A percentile compares a stretch with the other conserved stretches of the same genome.
phyloP scores from a whole-genome alignment of 1,284 basidiomycete species.

The Fereydounia khargensis region DNA sequence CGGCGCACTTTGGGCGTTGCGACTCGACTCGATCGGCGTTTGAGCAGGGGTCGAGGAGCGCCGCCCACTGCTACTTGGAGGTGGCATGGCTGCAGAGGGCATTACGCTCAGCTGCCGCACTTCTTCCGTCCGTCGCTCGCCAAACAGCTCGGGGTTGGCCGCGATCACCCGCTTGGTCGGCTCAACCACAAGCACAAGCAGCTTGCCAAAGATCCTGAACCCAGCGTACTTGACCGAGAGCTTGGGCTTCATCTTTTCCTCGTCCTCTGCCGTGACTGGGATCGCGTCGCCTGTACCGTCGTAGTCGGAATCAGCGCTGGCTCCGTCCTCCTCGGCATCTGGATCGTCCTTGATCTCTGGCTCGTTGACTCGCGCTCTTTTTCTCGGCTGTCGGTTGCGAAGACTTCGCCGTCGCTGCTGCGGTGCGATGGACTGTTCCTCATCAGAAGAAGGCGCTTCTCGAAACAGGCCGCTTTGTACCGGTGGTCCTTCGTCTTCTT shows the following conservation, averaged over 20 bases:
- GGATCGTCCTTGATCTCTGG: slow-evolving; percentile 24
- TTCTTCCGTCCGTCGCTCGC: slow-evolving; percentile 17
- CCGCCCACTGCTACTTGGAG: slow-evolving; percentile 4
- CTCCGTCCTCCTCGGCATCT: slow-evolving; percentile 3
- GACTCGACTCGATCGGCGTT: slow-evolving; percentile 14
- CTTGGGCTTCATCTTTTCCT: slow-evolving; percentile 37
- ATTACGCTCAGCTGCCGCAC: slow-evolving; percentile 34
- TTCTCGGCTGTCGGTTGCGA: neutral
- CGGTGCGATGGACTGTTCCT: too few relatives aligned
- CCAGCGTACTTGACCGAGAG: slow-evolving; percentile 32
- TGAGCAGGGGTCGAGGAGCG: slow-evolving; percentile 19
- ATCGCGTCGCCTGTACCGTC: slow-evolving; percentile 7
- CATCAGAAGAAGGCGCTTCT: too few relatives aligned
- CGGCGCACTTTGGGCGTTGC: slow-evolving; percentile 16
- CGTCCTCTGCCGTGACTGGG: slow-evolving; percentile 27
- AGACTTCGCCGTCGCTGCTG: neutral
- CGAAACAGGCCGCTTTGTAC: too few relatives aligned
- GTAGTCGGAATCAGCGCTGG: neutral
- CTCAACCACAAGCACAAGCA: slow-evolving; percentile 45
- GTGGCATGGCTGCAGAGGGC: slow-evolving; percentile 11
- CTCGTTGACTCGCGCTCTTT: neutral
- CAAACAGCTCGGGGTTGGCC: slow-evolving; percentile 32
- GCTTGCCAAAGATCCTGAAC: slow-evolving; percentile 45
- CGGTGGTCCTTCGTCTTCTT: too few relatives aligned
- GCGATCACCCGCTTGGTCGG: slow-evolving; percentile 31